A percentile compares a stretch with the other conserved stretches of the same genome.
Conservation (phyloP, 2,329 filamentous ascomycete species). For the Cordyceps tenuipes region DNA sequence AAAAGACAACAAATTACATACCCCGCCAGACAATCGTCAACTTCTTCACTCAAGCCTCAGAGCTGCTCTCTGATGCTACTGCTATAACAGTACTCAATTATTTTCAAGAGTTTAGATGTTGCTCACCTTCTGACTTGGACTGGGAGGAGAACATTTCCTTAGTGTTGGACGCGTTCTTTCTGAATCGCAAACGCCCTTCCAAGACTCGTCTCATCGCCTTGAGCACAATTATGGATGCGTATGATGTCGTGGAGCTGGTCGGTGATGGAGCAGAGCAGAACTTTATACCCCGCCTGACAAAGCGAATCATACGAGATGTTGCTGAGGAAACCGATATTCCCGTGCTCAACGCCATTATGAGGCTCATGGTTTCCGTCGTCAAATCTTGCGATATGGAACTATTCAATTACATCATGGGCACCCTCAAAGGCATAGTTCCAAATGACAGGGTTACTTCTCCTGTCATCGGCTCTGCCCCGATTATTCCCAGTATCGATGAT, state of each 20-base stretch:
- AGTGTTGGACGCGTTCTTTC: conserved; percentile 56
- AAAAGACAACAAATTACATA: conserved; percentile 44
- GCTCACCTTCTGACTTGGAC: conserved; percentile 60
- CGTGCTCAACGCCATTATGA: conserved; percentile 56
- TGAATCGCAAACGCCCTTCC: conserved; percentile 51
- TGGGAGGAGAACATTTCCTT: conserved; percentile 58
- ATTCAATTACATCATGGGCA: conserved; percentile 50
- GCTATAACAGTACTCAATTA: conserved; percentile 58
- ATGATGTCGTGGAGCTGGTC: conserved; percentile 50
- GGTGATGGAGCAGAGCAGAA: conserved; percentile 51
- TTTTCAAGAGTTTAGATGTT: conserved; percentile 60
- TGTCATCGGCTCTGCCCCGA: conserved; percentile 22
- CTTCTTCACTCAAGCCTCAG: conserved; percentile 56
- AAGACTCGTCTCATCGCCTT: conserved; percentile 56
- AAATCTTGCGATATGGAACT: conserved; percentile 48
- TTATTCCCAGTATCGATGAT: conserved; percentile 17
- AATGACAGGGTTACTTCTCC: conserved; percentile 40
- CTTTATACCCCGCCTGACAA: conserved; percentile 49
- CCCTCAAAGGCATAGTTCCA: conserved; percentile 42
- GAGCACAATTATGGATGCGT: conserved; percentile 50
- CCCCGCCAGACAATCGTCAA: conserved; percentile 59
- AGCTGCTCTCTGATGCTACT: conserved; percentile 55
- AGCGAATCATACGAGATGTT: conserved; percentile 52
- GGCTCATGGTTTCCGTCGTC: conserved; percentile 57
- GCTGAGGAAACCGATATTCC: conserved; percentile 54